These are phyloP conservation scores for Lactifluus echinatus DNA, from an alignment of 768 basidiomycete genomes.

Conservation along the genomic window DNA sequence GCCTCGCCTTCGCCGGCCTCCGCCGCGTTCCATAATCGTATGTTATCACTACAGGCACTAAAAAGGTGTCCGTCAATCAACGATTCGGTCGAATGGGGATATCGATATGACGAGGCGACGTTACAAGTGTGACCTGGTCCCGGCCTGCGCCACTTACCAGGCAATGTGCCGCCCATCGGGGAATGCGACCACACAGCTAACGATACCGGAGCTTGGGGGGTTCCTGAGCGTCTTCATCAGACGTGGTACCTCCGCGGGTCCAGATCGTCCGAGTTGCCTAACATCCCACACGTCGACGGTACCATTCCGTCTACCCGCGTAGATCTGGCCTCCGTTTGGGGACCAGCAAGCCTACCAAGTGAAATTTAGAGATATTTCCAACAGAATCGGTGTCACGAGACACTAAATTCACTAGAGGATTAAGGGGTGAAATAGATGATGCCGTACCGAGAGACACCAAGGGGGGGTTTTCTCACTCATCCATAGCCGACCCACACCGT, in stretches of 20 bases:
- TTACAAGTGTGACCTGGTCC: neutral
- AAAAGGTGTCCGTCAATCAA: conserved; percentile 9
- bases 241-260: conserved; percentile 57
- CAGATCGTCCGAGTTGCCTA: conserved; percentile 61
- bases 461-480: conserved; percentile 89
- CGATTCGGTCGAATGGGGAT: neutral
- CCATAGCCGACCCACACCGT: conserved; percentile 77
- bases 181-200: conserved; percentile 85
- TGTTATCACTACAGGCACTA: conserved; percentile 88
- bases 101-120: conserved; percentile 1
- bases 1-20: conserved; percentile 65
- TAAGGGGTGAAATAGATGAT: too few relatives aligned
- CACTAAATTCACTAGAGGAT: conserved; percentile 3
- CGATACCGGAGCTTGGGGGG: conserved; percentile 81
- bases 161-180: conserved; percentile 90
- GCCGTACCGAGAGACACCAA: conserved; percentile 88
- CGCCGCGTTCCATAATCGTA: conserved; percentile 87
- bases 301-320: conserved; percentile 85
- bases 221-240: conserved; percentile 78
- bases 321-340: conserved; percentile 76
- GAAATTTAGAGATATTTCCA: neutral
- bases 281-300: conserved; percentile 94
- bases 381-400: conserved; percentile 1
- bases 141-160: conserved; percentile 45
- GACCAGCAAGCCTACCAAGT: conserved; percentile 85